phyloP scores from a whole-genome alignment of 1,284 basidiomycete genomes.

The Leccinum subatratum region DNA sequence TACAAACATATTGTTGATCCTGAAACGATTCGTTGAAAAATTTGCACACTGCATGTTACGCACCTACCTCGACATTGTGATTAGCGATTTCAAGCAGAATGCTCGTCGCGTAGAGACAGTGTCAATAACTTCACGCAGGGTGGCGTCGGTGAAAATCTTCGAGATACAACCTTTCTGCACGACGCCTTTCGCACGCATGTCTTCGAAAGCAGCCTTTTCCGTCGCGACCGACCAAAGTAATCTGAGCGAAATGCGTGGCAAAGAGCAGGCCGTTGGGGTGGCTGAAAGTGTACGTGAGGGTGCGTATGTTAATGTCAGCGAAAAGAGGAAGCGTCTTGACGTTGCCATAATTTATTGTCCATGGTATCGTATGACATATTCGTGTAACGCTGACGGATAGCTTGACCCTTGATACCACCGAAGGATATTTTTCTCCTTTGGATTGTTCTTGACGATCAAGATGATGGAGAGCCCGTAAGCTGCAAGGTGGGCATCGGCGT shows the following conservation, averaged over 20 bases:
- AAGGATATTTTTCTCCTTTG: conserved; percentile 98
- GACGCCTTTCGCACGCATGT: conserved; percentile 94
- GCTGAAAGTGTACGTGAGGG: conserved; percentile 94
- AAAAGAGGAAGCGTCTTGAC: conserved; percentile 93
- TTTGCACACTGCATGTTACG: neutral
- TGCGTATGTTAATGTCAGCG: conserved; percentile 52
- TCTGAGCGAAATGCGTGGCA: conserved; percentile 98
- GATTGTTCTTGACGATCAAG: conserved; percentile 97
- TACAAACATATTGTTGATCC: conserved; percentile 97
- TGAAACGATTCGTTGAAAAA: conserved; percentile 28
- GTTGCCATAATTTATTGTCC: conserved; percentile 81
- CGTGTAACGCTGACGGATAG: conserved; percentile 97
- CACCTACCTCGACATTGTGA: conserved; percentile 87
- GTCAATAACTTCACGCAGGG: conserved; percentile 93
- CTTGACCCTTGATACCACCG: conserved; percentile 97
- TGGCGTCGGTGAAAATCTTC: conserved; percentile 89
- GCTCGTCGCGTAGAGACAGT: conserved; percentile 74
- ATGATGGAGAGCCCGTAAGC: conserved; percentile 98
- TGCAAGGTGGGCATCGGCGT: conserved; percentile 88
- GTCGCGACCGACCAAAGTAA: conserved; percentile 87
- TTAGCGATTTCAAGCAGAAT: conserved; percentile 94
- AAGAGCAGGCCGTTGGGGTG: conserved; percentile 93
- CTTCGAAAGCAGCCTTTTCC: conserved; percentile 96
- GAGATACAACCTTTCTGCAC: conserved; percentile 91
- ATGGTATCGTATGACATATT: conserved; percentile 97